Evolutionary conservation across 139 green algal genomes (phyloP), one percentile per base, ranked within the genome.

Genomic region (Coelastrella sp.): DNA sequence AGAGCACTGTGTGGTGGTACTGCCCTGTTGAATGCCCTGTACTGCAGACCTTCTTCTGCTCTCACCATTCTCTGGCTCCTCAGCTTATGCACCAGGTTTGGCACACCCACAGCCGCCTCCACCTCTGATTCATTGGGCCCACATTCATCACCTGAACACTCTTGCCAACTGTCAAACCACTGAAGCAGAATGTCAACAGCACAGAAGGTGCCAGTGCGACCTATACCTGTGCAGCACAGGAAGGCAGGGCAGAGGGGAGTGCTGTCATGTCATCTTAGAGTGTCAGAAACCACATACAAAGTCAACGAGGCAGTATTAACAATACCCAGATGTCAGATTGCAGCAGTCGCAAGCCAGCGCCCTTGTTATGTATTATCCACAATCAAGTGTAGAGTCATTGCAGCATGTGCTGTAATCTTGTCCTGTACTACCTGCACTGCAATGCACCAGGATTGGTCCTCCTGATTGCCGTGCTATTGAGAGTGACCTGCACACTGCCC

Each of bases 161-260:
- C 5, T 19, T 38, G 35, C 80, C 87, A 85, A 13, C 43, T 35
- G n/a, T 86, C 80, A 37, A 97, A 71, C 19, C 94, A 79, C 51
- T 88, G 86, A 48, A 95, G 78, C 21, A 92, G 81, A 0, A 96
- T 87, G 85, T 98, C 91, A n/a, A 98, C 81, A 15, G 92, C 93
- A 72, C 91, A 93, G 72, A 98, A 96, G 7, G 94, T 92, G 38
- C 95, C 95, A 4, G 95, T 96, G 7, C 95, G 85, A 8, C 95
- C 95, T 48, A 98, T 98, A 76, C 95, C 95, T 71, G n/a, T n/a
- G 62, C 62, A 71, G 32, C 62, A 43, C 7, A 41, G 3, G 11
- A 71, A 38, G 9, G 27, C 19, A 40, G 25, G 27, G 40, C 40
- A 38, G 15, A 21, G n/a, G n/a, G n/a, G n/a, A n/a, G n/a, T n/a